Evolutionary conservation across 441 rosid genomes (phyloP).

Genomic region (Rhodomyrtus psidioides): DNA sequence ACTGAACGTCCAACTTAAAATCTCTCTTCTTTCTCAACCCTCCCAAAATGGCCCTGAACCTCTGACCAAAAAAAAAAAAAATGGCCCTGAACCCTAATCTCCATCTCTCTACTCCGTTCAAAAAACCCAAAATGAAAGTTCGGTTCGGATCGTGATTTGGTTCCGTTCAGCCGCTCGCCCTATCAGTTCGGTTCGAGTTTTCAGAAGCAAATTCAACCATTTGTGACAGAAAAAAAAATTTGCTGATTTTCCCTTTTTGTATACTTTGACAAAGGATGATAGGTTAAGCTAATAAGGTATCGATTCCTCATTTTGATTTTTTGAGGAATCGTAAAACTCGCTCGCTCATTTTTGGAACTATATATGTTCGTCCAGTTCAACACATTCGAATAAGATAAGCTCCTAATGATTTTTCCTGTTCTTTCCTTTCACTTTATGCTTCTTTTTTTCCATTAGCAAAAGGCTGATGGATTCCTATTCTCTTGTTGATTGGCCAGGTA

Average conservation of each 20-base stretch:
- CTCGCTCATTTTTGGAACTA: background rate
- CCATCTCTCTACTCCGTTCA: too few species aligned
- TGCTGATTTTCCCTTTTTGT: background rate
- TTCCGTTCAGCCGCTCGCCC: too few species aligned
- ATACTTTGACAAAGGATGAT: background rate
- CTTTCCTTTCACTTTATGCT: background rate
- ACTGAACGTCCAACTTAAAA: too few species aligned
- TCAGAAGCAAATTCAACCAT: background rate
- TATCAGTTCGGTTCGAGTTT: too few species aligned
- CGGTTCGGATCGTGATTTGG: too few species aligned
- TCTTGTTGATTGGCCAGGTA: slow-evolving; percentile 19
- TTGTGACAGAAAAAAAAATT: background rate
- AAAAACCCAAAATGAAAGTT: too few species aligned
- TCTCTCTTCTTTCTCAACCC: too few species aligned
- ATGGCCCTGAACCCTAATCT: too few species aligned
- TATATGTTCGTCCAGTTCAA: background rate
- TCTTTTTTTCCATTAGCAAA: background rate
- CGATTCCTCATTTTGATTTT: too few species aligned
- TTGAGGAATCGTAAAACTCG: too few species aligned
- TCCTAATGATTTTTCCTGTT: background rate
- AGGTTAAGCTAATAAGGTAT: background rate
- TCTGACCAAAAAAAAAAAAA: too few species aligned
- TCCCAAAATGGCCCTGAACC: too few species aligned
- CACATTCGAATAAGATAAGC: background rate
- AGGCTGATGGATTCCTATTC: background rate